Evolutionary conservation across 2,329 filamentous ascomycete species (phyloP).

Genomic region (Cercospora janseana): DNA sequence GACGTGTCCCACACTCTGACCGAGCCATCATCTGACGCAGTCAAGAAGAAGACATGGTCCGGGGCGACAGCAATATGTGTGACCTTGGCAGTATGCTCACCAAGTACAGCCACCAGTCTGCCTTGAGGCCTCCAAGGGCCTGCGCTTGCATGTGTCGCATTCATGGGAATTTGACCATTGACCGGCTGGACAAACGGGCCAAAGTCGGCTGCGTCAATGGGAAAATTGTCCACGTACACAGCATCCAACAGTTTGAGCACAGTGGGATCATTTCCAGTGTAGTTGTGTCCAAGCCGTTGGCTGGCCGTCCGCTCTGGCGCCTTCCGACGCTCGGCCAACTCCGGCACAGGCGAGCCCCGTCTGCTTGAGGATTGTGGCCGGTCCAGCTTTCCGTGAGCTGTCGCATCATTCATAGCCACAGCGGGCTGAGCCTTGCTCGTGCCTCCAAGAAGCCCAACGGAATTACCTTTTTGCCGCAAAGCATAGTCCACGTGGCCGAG

Average conservation of each 20-base stretch:
- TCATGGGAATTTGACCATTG: constrained; percentile 47
- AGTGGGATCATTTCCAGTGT: constrained; percentile 70
- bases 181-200: constrained; percentile 76
- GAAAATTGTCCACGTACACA: constrained; percentile 70
- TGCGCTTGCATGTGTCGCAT: constrained; percentile 39
- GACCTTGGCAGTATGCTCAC: constrained; percentile 79
- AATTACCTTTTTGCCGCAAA: constrained; percentile 53
- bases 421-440: constrained; percentile 62
- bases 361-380: constrained; percentile 41
- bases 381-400: constrained; percentile 64
- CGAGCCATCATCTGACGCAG: constrained; percentile 83
- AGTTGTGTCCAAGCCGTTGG: constrained; percentile 61
- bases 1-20: constrained; percentile 93
- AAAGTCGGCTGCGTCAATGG: constrained; percentile 62
- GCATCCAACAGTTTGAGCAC: constrained; percentile 69
- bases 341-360: constrained; percentile 32
- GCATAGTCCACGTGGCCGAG: constrained; percentile 38
- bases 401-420: constrained; percentile 62
- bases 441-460: constrained; percentile 59
- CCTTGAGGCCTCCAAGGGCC: constrained; percentile 81
- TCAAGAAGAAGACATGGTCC: constrained; percentile 92
- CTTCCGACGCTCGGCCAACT: constrained; percentile 26
- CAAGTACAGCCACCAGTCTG: constrained; percentile 79
- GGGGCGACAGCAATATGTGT: constrained; percentile 80
- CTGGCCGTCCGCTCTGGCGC: constrained; percentile 23